Evolutionary conservation across 1,284 basidiomycete species (phyloP).

Genomic region (Ganoderma multipileum): DNA sequence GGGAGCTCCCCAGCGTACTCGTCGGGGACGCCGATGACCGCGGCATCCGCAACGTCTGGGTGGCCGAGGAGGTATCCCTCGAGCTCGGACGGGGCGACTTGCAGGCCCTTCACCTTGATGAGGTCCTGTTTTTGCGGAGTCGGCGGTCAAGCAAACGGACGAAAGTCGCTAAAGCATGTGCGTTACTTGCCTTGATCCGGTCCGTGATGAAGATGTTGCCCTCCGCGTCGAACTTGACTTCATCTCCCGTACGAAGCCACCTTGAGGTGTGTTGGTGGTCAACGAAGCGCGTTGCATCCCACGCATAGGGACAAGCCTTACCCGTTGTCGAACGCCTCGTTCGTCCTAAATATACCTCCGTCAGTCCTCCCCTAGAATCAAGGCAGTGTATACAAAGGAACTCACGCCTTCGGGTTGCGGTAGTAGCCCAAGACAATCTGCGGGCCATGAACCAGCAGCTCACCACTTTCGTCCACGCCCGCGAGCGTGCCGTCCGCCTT

Average conservation of each 20-base stretch:
- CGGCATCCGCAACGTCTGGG: constrained; percentile 69
- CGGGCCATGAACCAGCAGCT: constrained; percentile 66
- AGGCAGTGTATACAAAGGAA: constrained; percentile 21
- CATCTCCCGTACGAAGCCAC: constrained; percentile 77
- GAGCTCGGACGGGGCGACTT: constrained; percentile 50
- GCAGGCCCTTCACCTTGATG: constrained; percentile 43
- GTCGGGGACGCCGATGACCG: constrained; percentile 59
- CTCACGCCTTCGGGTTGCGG: constrained; percentile 65
- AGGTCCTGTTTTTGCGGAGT: constrained; percentile 40
- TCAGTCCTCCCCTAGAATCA: neutral
- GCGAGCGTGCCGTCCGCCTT: constrained; percentile 68
- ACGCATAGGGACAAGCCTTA: neutral
- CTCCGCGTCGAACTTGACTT: constrained; percentile 61
- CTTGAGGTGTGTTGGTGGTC: neutral
- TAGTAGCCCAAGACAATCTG: constrained; percentile 63
- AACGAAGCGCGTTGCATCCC: neutral
- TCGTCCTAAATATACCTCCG: constrained; percentile 46
- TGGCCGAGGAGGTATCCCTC: constrained; percentile 69
- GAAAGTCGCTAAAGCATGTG: neutral
- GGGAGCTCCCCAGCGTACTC: constrained; percentile 55
- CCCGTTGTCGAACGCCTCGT: constrained; percentile 61
- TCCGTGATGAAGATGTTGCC: constrained; percentile 72
- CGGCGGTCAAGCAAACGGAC: constrained; percentile 30
- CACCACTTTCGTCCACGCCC: constrained; percentile 69
- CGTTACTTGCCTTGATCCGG: constrained; percentile 59